Evolutionary conservation across 2,329 filamentous ascomycete species (phyloP), one percentile per base, ranked within the genome.

Genomic region (Aspergillus fischeri): DNA sequence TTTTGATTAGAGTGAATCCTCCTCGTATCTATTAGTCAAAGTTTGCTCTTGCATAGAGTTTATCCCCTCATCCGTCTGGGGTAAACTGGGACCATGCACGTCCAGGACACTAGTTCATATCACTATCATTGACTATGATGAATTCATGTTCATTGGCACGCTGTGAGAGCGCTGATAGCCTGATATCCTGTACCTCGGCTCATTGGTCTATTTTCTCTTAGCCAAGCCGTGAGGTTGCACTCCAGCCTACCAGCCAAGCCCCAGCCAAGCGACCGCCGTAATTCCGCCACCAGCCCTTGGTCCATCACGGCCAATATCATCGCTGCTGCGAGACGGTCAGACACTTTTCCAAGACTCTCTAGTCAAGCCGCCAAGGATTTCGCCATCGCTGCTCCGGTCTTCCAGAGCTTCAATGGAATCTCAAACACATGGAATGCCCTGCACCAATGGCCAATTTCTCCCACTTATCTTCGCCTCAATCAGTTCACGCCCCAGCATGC

Each of bases 171-270:
- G 2, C 41, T 25, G 48, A 49, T 24, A 52, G 27, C 25, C 53
- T 38, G 51, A 27, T 35, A 51, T 7, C 20, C 14, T 45, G 21
- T 48, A 20, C 10, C 3, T 9, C 14, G 2, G 3, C 3, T 49
- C 5, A 58, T 58, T 58, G 56, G 56, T 17, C 35, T 32, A 5
- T 7, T 14, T 27, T 21, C 27, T 21, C 20, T 14, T 25, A 35
- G 62, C 64, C 62, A 67, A 69, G 58, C 57, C 52, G 6, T 56
- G 57, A 57, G 60, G 66, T 67, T 68, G 60, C 67, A 69, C 50
- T 61, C 54, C 27, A 57, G 47, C 49, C 32, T 63, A 45, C 64
- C 64, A 62, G 65, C 65, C 67, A 67, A 67, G 63, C 27, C 28
- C n/a, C 35, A 2, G 38, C 51, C 52, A 57, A 60, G 60, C 29